phyloP scores from a whole-genome alignment of 345 rosid genomes.

The Hirschfeldia incana region DNA sequence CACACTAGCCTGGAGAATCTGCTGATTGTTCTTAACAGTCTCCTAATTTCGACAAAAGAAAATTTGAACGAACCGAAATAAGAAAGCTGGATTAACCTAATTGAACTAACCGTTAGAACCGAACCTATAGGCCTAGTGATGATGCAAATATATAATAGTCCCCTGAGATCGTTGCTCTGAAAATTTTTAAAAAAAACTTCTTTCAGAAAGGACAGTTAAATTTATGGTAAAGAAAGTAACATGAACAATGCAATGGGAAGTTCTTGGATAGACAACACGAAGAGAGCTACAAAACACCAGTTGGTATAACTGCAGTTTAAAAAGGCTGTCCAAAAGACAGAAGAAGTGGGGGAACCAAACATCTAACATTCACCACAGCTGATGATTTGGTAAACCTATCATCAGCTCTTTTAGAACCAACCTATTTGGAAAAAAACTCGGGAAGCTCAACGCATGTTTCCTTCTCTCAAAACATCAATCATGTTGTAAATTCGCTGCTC shows the following conservation, averaged over 20 bases:
- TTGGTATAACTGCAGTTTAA: conserved; percentile 9
- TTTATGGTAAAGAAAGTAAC: neutral
- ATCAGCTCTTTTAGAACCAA: conserved; percentile 26
- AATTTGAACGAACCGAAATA: too few relatives aligned
- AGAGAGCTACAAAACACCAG: neutral
- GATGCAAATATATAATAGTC: too few relatives aligned
- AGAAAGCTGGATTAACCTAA: too few relatives aligned
- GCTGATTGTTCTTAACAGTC: too few relatives aligned
- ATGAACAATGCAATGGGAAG: conserved; percentile 10
- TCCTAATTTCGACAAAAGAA: too few relatives aligned
- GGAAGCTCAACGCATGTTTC: conserved; percentile 59
- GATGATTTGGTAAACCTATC: conserved; percentile 21
- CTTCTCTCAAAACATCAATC: conserved; percentile 84
- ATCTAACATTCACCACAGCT: conserved; percentile 3
- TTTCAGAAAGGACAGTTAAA: conserved; percentile 4
- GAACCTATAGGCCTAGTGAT: conserved; percentile 31
- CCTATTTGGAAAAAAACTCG: neutral
- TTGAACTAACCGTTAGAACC: too few relatives aligned
- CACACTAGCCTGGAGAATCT: too few relatives aligned
- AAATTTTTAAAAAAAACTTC: neutral
- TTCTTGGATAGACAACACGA: neutral
- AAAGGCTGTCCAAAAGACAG: conserved; percentile 14
- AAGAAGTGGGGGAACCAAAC: conserved; percentile 13
- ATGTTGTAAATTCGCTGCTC: conserved; percentile 74
- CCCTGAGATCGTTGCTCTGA: too few relatives aligned